Evolutionary conservation across 2,329 filamentous ascomycete species (phyloP).

Genomic region (Penicillium sp.): DNA sequence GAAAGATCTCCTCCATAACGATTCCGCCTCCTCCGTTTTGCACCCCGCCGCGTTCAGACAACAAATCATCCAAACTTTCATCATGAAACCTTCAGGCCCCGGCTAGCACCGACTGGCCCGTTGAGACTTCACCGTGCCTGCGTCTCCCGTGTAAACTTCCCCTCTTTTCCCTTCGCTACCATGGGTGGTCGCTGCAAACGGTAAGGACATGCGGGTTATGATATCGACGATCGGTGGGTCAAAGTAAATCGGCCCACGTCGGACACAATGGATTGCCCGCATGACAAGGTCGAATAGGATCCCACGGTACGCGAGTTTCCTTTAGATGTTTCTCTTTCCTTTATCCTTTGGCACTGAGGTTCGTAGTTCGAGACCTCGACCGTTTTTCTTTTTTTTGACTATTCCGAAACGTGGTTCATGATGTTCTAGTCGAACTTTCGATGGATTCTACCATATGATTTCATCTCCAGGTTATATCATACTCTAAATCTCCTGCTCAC

Average conservation of each 20-base stretch:
- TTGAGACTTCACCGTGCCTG: slow-evolving; percentile 17
- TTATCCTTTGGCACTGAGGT: neutral
- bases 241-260: slow-evolving; percentile 5
- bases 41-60: slow-evolving; percentile 4
- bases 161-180: neutral
- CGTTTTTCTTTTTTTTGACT: neutral
- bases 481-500: neutral
- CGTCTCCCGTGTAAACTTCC: slow-evolving; percentile 6
- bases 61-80: neutral
- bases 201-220: slow-evolving; percentile 9
- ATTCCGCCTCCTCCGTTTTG: neutral
- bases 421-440: neutral
- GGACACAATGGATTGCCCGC: slow-evolving; percentile 11
- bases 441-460: neutral
- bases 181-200: slow-evolving; percentile 16
- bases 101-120: slow-evolving; percentile 15
- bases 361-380: neutral
- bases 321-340: slow-evolving; percentile 9
- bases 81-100: slow-evolving; percentile 16
- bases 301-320: slow-evolving; percentile 17
- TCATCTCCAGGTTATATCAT: neutral
- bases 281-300: slow-evolving; percentile 12
- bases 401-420: neutral
- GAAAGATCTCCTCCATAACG: neutral
- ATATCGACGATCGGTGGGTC: slow-evolving; percentile 16